Evolutionary conservation across 2,329 filamentous ascomycete genomes (phyloP), one percentile per base, ranked within the genome.

Genomic region (Claviceps maximensis): DNA sequence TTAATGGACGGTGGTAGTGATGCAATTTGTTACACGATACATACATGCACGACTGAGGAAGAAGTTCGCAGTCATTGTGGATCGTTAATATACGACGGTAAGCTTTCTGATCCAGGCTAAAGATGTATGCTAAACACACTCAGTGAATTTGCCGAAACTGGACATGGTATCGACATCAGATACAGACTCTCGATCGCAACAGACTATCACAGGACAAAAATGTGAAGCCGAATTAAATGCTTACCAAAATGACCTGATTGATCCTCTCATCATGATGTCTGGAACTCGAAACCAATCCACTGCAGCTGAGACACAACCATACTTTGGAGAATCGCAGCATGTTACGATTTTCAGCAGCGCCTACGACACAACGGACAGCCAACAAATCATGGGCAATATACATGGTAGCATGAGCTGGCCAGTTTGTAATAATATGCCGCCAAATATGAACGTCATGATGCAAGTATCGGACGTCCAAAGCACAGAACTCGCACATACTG

Each of bases 41-140:
- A 50, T 15, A 45, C 55, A 21, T 58, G 56, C 49, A 54, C 49
- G 10, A 58, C 56, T 27, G 50, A 53, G 47, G 53, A 55, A 45
- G 54, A 53, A 12, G 45, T 56, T 19, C 47, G 46, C 8, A 45
- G 44, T 15, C 51, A 55, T 21, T 58, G 55, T 36, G 51, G 47
- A 27, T 38, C 49, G 7, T 49, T 56, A 13, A 50, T 58, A 45
- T 57, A 58, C 17, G 49, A 51, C 12, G 33, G 55, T 56, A 50
- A 54, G 54, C 27, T 17, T 48, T 33, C 31, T 25, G n/a, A 8
- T 33, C 19, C 46, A n/a, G 10, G 5, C 2, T 23, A 23, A 36
- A 21, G 5, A 23, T 9, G 10, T 36, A 9, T 36, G 46, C 46
- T 47, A 36, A 47, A 13, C 27, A 2, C 27, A 23, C 21, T 15